Evolutionary conservation across 169 alveolate genomes (phyloP), one percentile per base, ranked within the genome.

Genomic region (Eimeria falciformis): DNA sequence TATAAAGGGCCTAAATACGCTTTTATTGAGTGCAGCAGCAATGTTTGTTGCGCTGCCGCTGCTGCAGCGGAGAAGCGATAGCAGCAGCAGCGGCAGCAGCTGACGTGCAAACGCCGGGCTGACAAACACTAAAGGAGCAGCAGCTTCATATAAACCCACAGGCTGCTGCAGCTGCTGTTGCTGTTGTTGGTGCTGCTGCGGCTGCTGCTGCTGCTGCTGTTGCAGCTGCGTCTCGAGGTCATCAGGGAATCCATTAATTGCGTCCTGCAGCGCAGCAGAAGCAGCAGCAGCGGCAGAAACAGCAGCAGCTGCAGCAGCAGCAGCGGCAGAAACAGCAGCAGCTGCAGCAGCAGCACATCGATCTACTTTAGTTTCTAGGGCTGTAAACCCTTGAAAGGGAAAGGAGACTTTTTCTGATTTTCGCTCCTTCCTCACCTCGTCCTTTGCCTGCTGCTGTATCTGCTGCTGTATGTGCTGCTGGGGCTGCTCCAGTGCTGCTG

Each of bases 1-100:
- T 69, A 45, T 69, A 27, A 69, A 69, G 11, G n/a, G 25, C 7
- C 12, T 27, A 37, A 69, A 69, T 3, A 69, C 81, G 17, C 37
- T 17, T 23, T 69, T 12, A 37, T 69, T 69, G 0, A 69, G 14
- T 12, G 81, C 81, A 69, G 81, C 81, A 69, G 81, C 81, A 69
- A 69, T 45, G 25, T 33, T 43, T 37, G 55, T 50, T 29, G 81
- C 53, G 0, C 29, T 18, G 11, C 37, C 81, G 21, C 81, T 18
- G 81, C 81, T 50, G 81, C 81, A 29, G 55, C 81, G 46, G 55
- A 69, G 56, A n/a, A 69, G 55, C 4, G 81, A 50, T 14, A 50
- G 62, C 62, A 50, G 29, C 50, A 69, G 53, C 81, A 69, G 81
- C 81, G 81, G 81, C 81, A 69, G 53, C 46, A 69, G 81, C 81